Evolutionary conservation across 345 rosid species (phyloP).

Genomic region (Aquilaria sinensis): DNA sequence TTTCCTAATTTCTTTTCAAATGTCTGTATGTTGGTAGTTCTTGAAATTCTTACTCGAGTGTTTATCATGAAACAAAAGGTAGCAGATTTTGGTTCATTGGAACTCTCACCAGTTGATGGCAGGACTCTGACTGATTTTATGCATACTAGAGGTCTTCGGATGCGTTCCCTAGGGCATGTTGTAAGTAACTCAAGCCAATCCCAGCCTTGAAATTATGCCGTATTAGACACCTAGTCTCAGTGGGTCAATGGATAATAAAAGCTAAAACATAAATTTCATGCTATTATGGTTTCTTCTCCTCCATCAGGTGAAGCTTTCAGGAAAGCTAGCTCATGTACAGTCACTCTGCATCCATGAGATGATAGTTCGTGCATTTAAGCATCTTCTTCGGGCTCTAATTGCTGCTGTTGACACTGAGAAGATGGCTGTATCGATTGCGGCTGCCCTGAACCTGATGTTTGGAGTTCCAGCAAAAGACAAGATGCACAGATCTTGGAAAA

Average conservation of each 20-base stretch:
- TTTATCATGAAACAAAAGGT: constrained; percentile 49
- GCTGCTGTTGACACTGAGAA: constrained; percentile 61
- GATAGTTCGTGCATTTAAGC: constrained; percentile 95
- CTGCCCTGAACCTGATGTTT: constrained; percentile 89
- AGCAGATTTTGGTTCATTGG: constrained; percentile 97
- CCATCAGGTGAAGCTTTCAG: constrained; percentile 86
- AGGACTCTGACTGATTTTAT: constrained; percentile 97
- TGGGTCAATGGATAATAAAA: too few relatives aligned
- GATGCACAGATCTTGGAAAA: constrained; percentile 32
- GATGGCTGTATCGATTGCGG: constrained; percentile 68
- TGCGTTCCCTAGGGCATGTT: constrained; percentile 91
- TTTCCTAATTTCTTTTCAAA: constrained; percentile 7
- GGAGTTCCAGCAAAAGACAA: constrained; percentile 61
- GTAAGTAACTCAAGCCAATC: constrained; percentile 45
- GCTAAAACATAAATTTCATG: too few relatives aligned
- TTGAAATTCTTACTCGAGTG: constrained; percentile 10
- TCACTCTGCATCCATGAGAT: constrained; percentile 96
- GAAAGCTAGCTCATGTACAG: constrained; percentile 90
- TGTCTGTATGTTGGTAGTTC: constrained; percentile 9
- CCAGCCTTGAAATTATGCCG: constrained; percentile 9
- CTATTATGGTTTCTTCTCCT: constrained; percentile 14
- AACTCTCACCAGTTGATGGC: constrained; percentile 98
- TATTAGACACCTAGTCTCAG: too few relatives aligned
- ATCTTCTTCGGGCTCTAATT: constrained; percentile 82
- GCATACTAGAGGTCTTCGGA: constrained; percentile 98